Conservation (phyloP, 2,329 filamentous ascomycete genomes). For the Fusarium sp. region DNA sequence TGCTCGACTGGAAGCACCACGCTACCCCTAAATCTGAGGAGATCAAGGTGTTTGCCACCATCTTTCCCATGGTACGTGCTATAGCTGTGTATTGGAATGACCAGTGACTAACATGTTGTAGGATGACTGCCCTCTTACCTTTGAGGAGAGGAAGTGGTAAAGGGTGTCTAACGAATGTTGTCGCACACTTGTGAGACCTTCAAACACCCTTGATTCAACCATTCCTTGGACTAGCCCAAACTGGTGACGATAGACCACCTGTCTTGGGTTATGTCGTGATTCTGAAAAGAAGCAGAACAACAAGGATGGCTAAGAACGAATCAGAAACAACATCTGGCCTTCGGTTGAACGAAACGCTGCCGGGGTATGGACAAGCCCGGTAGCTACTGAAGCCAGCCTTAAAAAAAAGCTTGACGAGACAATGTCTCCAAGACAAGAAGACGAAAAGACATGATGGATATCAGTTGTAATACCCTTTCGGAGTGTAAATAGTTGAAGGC, state of each 20-base stretch:
- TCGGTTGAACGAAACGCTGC: not conserved
- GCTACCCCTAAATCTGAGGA: constrained; percentile 87
- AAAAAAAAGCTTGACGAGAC: constrained; percentile 2
- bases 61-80: constrained; percentile 88
- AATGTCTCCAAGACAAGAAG: constrained; percentile 11
- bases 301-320: constrained; percentile 4
- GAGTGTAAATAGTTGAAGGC: constrained; percentile 43
- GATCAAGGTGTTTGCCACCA: constrained; percentile 98
- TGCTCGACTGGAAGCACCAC: constrained; percentile 91
- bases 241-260: not conserved
- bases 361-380: not conserved
- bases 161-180: constrained; percentile 6
- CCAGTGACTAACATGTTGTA: constrained; percentile 52
- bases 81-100: not conserved
- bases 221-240: constrained; percentile 7
- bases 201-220: constrained; percentile 7
- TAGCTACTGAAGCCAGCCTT: not conserved
- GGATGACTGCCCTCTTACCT: constrained; percentile 87
- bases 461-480: constrained; percentile 47
- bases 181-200: constrained; percentile 11
- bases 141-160: constrained; percentile 67
- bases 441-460: constrained; percentile 37
- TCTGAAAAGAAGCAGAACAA: constrained; percentile 26
- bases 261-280: not conserved
- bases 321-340: not conserved